Evolutionary conservation across 352 stramenopile species (phyloP).

Genomic region (Thraustochytrium sp.): DNA sequence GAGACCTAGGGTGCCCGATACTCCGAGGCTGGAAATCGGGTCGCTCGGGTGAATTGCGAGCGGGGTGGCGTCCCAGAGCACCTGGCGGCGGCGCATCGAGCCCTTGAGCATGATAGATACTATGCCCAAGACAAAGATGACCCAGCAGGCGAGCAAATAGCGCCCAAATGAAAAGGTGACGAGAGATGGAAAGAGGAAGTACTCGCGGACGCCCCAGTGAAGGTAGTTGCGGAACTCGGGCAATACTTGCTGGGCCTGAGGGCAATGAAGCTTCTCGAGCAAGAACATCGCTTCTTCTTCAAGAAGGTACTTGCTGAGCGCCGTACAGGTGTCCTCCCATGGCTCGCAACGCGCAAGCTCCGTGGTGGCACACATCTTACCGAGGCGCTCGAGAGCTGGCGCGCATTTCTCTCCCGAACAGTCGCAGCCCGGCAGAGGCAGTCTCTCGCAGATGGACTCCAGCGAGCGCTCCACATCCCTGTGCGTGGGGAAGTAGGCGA

Average conservation of each 20-base stretch:
- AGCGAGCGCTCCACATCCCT: neutral
- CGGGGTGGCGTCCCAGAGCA: neutral
- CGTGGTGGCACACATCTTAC: neutral
- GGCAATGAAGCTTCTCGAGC: neutral
- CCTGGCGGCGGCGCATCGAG: neutral
- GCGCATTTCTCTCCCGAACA: neutral
- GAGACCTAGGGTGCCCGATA: neutral
- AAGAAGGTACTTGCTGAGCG: neutral
- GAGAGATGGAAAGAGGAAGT: slow-evolving; percentile 2
- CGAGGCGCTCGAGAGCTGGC: neutral
- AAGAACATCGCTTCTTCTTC: neutral
- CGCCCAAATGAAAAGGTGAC: neutral
- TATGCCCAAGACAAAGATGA: neutral
- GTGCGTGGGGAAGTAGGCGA: neutral
- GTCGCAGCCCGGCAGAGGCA: neutral
- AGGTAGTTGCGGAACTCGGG: slow-evolving; percentile 41
- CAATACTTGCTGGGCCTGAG: neutral
- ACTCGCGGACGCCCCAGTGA: slow-evolving; percentile 23
- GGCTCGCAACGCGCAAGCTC: neutral
- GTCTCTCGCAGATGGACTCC: neutral
- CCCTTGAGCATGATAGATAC: slow-evolving; percentile 1
- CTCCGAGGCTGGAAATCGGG: neutral
- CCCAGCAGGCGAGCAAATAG: neutral
- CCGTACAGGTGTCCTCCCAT: neutral
- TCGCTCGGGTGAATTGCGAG: neutral